These are phyloP conservation scores for Gomphus sp. DNA, from an alignment of 1,284 basidiomycete species.

Conservation along the genomic window DNA sequence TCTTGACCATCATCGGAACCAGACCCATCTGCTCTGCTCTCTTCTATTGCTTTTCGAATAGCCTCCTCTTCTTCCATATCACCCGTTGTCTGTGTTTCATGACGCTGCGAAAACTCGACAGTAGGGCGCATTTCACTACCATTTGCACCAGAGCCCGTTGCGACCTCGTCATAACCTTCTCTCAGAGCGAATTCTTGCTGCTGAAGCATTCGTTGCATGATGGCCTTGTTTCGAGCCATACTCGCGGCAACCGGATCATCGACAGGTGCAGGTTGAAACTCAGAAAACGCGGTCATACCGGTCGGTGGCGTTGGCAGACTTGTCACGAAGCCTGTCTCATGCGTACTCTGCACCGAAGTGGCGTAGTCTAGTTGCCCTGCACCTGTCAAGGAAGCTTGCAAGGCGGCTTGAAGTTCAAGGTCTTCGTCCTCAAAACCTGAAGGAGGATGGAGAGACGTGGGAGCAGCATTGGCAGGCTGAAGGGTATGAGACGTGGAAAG, in stretches of 20 bases:
- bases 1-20: slow-evolving; percentile 3
- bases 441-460: slow-evolving; percentile 12
- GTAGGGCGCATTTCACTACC: slow-evolving; percentile 18
- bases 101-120: neutral
- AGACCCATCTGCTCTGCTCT: slow-evolving; percentile 5
- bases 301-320: slow-evolving; percentile 4
- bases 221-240: slow-evolving; percentile 44
- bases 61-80: slow-evolving; percentile 15
- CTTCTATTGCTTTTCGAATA: slow-evolving; percentile 9
- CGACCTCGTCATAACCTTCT: slow-evolving; percentile 41
- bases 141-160: slow-evolving; percentile 19
- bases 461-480: slow-evolving; percentile 9
- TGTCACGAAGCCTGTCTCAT: slow-evolving; percentile 14
- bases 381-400: slow-evolving; percentile 65
- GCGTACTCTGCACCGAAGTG: slow-evolving; percentile 17
- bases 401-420: slow-evolving; percentile 74
- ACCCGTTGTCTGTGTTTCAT: neutral
- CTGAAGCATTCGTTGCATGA: slow-evolving; percentile 56
- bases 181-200: slow-evolving; percentile 62
- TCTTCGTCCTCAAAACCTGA: slow-evolving; percentile 71
- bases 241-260: slow-evolving; percentile 58
- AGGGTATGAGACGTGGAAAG: slow-evolving; percentile 3
- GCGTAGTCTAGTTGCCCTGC: slow-evolving; percentile 17
- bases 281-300: slow-evolving; percentile 3
- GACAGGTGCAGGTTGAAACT: slow-evolving; percentile 18